phyloP scores from a whole-genome alignment of 1,284 basidiomycete genomes.

The Ustilago nuda region DNA sequence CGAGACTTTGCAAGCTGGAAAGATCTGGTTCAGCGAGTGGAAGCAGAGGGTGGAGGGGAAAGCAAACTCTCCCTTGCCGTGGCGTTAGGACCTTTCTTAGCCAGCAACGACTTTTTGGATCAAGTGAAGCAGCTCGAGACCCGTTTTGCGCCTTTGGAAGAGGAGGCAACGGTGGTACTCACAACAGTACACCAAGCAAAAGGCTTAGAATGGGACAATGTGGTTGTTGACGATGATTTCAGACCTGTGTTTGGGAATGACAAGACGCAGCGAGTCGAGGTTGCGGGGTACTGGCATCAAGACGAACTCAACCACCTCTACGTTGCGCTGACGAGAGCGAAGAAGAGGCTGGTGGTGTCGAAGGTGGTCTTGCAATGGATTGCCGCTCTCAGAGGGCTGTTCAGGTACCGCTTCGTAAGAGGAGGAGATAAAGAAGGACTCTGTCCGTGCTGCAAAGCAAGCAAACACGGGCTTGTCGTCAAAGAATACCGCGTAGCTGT shows the following conservation, averaged over 20 bases:
- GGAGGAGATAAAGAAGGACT: constrained; percentile 28
- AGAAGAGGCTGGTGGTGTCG: constrained; percentile 47
- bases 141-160: constrained; percentile 45
- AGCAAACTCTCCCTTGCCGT: constrained; percentile 58
- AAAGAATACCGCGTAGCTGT: constrained; percentile 26
- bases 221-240: constrained; percentile 61
- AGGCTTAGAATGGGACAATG: constrained; percentile 64
- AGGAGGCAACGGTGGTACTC: constrained; percentile 49
- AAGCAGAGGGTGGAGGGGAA: constrained; percentile 61
- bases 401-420: constrained; percentile 27
- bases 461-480: constrained; percentile 36
- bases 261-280: constrained; percentile 36
- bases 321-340: constrained; percentile 60
- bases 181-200: constrained; percentile 65
- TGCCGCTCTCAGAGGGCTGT: constrained; percentile 50
- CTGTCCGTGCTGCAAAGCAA: constrained; percentile 32
- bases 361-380: constrained; percentile 54
- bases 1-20: constrained; percentile 64
- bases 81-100: constrained; percentile 45
- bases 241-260: constrained; percentile 43
- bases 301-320: constrained; percentile 64
- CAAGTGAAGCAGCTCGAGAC: constrained; percentile 49
- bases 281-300: constrained; percentile 45
- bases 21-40: constrained; percentile 61
- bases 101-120: constrained; percentile 52